These are phyloP conservation scores for Artemisia annua DNA, from an alignment of 129 eudicot genomes.

Conservation along the genomic window DNA sequence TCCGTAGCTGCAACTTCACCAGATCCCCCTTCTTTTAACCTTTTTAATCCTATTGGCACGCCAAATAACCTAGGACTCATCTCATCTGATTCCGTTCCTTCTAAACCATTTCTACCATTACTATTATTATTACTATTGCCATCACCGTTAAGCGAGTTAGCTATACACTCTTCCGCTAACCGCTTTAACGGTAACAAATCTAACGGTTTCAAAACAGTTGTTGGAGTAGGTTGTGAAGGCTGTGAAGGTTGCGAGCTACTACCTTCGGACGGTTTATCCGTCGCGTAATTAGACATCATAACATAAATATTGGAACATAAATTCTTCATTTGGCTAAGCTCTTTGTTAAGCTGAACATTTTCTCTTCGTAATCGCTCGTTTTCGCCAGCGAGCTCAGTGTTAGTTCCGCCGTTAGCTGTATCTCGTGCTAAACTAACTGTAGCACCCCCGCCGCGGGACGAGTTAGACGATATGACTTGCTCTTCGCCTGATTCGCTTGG, in stretches of 20 bases:
- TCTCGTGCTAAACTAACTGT: slow-evolving; percentile 31
- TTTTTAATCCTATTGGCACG: slow-evolving; percentile 65
- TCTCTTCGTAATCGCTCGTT: slow-evolving; percentile 72
- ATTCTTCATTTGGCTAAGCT: slow-evolving; percentile 67
- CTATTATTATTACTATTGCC: neutral
- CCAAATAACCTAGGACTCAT: slow-evolving; percentile 65
- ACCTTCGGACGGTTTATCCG: slow-evolving; percentile 40
- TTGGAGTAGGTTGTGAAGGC: neutral
- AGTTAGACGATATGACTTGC: slow-evolving; percentile 77
- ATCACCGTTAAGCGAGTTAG: neutral
- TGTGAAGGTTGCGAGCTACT: slow-evolving; percentile 29
- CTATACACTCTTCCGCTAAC: slow-evolving; percentile 37
- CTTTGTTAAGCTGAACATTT: slow-evolving; percentile 67
- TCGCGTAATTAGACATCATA: slow-evolving; percentile 60
- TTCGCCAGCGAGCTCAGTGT: slow-evolving; percentile 66
- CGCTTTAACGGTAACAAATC: slow-evolving; percentile 63
- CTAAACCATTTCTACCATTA: neutral
- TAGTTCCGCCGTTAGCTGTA: slow-evolving; percentile 29
- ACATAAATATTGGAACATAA: slow-evolving; percentile 63
- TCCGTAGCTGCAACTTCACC: slow-evolving; percentile 34
- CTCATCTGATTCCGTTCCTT: slow-evolving; percentile 21
- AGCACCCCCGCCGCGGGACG: slow-evolving; percentile 60
- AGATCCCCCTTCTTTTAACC: slow-evolving; percentile 46
- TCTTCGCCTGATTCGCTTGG: slow-evolving; percentile 81
- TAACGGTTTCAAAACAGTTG: slow-evolving; percentile 33